Base-by-base conservation (phyloP, 495 filamentous ascomycete genomes). In the Daldinia grandis region DNA sequence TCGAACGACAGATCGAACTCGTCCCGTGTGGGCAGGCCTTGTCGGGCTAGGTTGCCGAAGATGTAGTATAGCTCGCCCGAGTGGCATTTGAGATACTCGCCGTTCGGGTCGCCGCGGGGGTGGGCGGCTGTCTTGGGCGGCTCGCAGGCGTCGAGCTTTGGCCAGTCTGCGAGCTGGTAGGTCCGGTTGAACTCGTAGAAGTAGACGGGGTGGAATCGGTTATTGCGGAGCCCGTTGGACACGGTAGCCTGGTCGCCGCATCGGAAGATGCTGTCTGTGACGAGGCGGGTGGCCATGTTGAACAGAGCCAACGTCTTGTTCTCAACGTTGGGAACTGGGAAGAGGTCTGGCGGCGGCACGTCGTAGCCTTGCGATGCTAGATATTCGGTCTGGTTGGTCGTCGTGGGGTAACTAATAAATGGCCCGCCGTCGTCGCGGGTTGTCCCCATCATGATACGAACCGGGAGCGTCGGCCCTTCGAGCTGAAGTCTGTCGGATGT, bases 391-490 rank as follows among this genome's bases (percentile, higher is more conserved):
- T 17, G n/a, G 42, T 47, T 47, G 6, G 42, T 47, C 6, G 17
- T 47, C 17, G 17, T 47, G 4, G 42, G 42, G 17, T 71, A 86
- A 59, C 58, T 73, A 62, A 83, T 81, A 59, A 86, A 81, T 21
- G 84, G 76, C 0, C 74, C 81, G 44, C 83, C 84, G 68, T 87
- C 85, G 74, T 87, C 82, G 58, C 75, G 78, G 58, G 80, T 84
- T 25, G 76, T 78, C 37, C 84, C 84, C 76, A 84, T 82, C 76
- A 86, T 76, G 3, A 85, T 70, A 27, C 72, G 63, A 31, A 81
- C 53, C 28, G 72, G 72, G 8, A 80, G 76, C 5, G 58, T 64
- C 0, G 80, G 69, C 6, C 77, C 78, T 17, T 73, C n/a, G 42
- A 82, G 66, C 37, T 68, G 47, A 21, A 81, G 77, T 9, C 9